Evolutionary conservation across 2,329 filamentous ascomycete genomes (phyloP), one percentile per base, ranked within the genome.

Genomic region (Ophiostoma perfectum): DNA sequence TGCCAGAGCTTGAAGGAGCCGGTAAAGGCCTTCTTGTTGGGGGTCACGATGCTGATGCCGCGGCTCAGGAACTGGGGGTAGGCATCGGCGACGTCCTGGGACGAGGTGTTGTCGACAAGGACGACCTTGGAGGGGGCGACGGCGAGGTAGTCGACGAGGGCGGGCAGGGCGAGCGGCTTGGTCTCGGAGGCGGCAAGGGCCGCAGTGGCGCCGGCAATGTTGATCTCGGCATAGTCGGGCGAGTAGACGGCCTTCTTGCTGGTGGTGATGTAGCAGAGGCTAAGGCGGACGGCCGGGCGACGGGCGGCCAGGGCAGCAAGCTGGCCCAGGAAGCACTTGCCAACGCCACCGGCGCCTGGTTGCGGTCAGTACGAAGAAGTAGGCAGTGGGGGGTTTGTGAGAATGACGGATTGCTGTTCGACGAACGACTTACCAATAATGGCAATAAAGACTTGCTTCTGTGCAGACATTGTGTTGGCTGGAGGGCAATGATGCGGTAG

Each of bases 11-110:
- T 83, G 75, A 91, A 88, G 63, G 86, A 88, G 69, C 90, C 88
- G 0, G 92, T 96, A 80, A 99, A 99, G 14, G 91, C 94, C 81
- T 99, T 99, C 83, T 99, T 99, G 84, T 98, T 99, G 60, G 95
- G 93, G 0, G 95, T 99, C 41, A 98, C 92, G 74, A 99, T 88
- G 78, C 88, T 94, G 78, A 99, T 89, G 12, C 93, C 94, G 72
- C 88, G 86, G 75, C 86, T 84, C 70, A 99, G 82, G 78, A 96
- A 91, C 64, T 85, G 78, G 0, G 95, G 93, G 79, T 99, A 99
- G 42, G 86, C 81, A 70, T 91, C 86, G 65, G 94, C 95, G 42
- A 99, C 84, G 72, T 90, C 88, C 74, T 94, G 90, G 73, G 92
- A 93, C 79, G 91, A 96, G 66, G 95, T 99, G 82, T 98, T 98